Base-by-base conservation (phyloP, 495 filamentous ascomycete species). In the Penicillium crystallinum region DNA sequence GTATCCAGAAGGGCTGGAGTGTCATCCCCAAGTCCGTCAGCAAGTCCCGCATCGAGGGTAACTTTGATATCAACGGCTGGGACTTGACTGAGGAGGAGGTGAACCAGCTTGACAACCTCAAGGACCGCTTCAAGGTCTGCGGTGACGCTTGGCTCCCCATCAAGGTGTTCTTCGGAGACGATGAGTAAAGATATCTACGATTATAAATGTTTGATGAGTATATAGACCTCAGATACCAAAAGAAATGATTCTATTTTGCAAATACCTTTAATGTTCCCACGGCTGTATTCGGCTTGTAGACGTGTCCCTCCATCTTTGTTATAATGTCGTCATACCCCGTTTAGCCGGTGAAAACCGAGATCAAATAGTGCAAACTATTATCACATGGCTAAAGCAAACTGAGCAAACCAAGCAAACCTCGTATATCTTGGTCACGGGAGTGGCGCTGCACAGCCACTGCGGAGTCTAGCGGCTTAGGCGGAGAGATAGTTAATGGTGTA, bases 161-260 rank as follows among this genome's bases (percentile, higher is more conserved):
- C 27, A 87, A 86, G 79, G 87, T 92, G 7, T 93, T 93, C 79
- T 90, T 90, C 68, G 89, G 88, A 9, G 88, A 91, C 67, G 90
- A 90, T 58, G 88, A 91, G 69, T 88, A 80, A 64, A 64, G 51
- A 11, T 14, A 7, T 39, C 14, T n/a, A 36, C 45, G 6, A 22
- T 52, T 7, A 50, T 54, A 34, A 17, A 41, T 47, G 27, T 43
- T 36, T 54, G 52, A 30, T 51, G 50, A 48, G 33, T 57, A 51
- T 19, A 54, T 60, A 53, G 21, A 30, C 21, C 52, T 46, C 46
- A 57, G 54, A 61, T 61, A 61, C 54, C 58, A 61, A 61, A 51
- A 57, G 12, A 53, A 40, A 29, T 8, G n/a, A n/a, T n/a, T n/a
- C n/a, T n/a, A n/a, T n/a, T n/a, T n/a, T n/a, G n/a, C n/a, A n/a